Conservation (phyloP, 2,329 filamentous ascomycete species). For the Blastomyces parvus region DNA sequence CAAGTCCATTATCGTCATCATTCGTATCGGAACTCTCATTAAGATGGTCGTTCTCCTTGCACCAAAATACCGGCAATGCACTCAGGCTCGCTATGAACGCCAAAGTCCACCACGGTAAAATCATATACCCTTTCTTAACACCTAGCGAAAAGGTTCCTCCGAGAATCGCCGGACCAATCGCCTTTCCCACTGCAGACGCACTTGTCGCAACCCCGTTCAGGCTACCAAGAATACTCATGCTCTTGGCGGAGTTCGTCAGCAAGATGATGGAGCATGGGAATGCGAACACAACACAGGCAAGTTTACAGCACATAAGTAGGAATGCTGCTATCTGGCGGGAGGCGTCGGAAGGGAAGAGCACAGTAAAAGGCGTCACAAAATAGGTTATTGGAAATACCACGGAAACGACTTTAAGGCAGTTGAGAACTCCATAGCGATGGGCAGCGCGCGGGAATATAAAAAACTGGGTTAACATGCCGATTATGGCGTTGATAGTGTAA, state of each 20-base stretch:
- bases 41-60: conserved; percentile 65
- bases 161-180: conserved; percentile 63
- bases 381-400: conserved; percentile 65
- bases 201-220: conserved; percentile 85
- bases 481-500: conserved; percentile 72
- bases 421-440: conserved; percentile 60
- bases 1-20: conserved; percentile 18
- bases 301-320: conserved; percentile 61
- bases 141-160: conserved; percentile 69
- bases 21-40: conserved; percentile 24
- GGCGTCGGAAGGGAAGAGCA: conserved; percentile 45
- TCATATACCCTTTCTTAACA: conserved; percentile 62
- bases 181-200: conserved; percentile 69
- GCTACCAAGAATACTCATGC: conserved; percentile 69
- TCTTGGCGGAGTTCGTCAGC: conserved; percentile 74
- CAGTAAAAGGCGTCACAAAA: conserved; percentile 70
- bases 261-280: conserved; percentile 88
- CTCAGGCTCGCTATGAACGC: conserved; percentile 54
- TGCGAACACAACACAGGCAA: conserved; percentile 66
- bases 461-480: conserved; percentile 76
- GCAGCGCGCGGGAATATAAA: conserved; percentile 71
- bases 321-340: conserved; percentile 54
- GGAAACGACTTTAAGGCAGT: conserved; percentile 60
- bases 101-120: conserved; percentile 76
- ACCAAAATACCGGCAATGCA: conserved; percentile 61